A percentile compares a stretch with the other conserved stretches of the same genome.
These are phyloP conservation scores for Apiospora saccharicola DNA, from an alignment of 2,329 filamentous ascomycete genomes.

Conservation along the genomic window DNA sequence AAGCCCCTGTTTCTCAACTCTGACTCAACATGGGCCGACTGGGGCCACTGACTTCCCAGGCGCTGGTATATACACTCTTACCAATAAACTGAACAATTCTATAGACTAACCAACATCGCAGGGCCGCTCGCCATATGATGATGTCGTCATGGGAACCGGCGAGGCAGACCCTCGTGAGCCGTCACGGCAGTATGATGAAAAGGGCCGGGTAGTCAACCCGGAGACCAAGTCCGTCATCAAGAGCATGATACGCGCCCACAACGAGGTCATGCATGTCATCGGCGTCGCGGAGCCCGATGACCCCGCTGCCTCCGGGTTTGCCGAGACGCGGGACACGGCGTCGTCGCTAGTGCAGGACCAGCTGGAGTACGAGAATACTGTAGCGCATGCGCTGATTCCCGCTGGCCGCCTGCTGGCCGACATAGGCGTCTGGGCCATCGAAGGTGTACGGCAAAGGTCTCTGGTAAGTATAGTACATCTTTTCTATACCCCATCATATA, in stretches of 20 bases:
- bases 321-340: conserved; percentile 43
- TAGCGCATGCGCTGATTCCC: conserved; percentile 50
- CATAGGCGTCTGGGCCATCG: conserved; percentile 58
- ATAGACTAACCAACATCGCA: conserved; percentile 36
- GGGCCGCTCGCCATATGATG: conserved; percentile 68
- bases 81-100: background rate
- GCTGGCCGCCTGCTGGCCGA: conserved; percentile 49
- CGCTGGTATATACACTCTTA: conserved; percentile 50
- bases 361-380: conserved; percentile 54
- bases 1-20: conserved; percentile 17
- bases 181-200: conserved; percentile 60
- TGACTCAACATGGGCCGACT: conserved; percentile 57
- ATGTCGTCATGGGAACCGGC: conserved; percentile 59
- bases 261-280: conserved; percentile 70
- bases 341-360: conserved; percentile 49
- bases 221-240: conserved; percentile 63
- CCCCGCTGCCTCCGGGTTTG: conserved; percentile 41
- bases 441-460: conserved; percentile 50
- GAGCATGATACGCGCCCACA: conserved; percentile 66
- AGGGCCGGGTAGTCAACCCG: conserved; percentile 63
- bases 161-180: conserved; percentile 50
- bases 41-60: conserved; percentile 63
- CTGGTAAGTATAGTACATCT: conserved; percentile 23
- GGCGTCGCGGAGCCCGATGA: conserved; percentile 67
- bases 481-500: too few relatives aligned